phyloP scores from a whole-genome alignment of 805 yeast genomes.

The Suhomyces faveliae region DNA sequence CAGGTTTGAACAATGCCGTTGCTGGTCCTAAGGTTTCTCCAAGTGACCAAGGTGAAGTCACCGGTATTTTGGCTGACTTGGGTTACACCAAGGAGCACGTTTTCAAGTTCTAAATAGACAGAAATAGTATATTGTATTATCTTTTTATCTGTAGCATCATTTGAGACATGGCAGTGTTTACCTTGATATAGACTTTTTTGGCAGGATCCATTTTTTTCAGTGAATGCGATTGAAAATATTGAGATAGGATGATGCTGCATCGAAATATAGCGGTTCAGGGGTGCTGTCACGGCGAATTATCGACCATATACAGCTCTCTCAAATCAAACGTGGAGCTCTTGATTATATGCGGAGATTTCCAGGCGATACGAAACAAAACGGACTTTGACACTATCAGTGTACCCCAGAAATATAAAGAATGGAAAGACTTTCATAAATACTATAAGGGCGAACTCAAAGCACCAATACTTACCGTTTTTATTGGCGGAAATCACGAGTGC shows the following conservation, averaged over 20 bases:
- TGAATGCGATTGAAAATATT: neutral
- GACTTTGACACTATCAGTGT: constrained; percentile 74
- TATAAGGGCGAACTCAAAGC: constrained; percentile 60
- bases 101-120: constrained; percentile 64
- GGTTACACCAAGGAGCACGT: constrained; percentile 87
- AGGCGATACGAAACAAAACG: constrained; percentile 61
- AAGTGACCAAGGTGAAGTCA: constrained; percentile 90
- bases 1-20: constrained; percentile 80
- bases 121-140: neutral
- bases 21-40: constrained; percentile 87
- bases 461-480: constrained; percentile 74
- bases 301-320: constrained; percentile 48
- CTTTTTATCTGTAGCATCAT: neutral
- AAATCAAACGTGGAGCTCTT: constrained; percentile 36
- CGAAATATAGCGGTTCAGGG: constrained; percentile 72
- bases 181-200: neutral
- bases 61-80: constrained; percentile 83
- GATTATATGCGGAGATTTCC: constrained; percentile 89
- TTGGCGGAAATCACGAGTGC: constrained; percentile 96
- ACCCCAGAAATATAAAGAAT: constrained; percentile 68
- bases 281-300: constrained; percentile 83
- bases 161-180: neutral
- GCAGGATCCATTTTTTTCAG: neutral
- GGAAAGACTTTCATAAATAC: constrained; percentile 82
- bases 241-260: neutral